Percentiles rank a stretch among this genome's conserved stretches.
Evolutionary conservation across 345 rosid genomes (phyloP).

Genomic region (Hevea brasiliensis): DNA sequence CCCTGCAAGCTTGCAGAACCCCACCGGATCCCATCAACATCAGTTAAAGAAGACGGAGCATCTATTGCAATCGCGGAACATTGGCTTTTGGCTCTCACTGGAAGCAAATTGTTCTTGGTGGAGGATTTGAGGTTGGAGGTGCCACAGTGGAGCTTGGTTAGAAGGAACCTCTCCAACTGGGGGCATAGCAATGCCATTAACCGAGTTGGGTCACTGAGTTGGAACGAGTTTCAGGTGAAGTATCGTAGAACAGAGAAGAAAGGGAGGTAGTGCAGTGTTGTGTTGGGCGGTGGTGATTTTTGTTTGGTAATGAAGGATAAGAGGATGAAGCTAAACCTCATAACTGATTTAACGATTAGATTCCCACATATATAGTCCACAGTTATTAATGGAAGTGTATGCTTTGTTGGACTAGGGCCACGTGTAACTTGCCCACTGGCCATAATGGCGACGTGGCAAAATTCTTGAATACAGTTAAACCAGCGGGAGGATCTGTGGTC

Average conservation of each 20-base stretch:
- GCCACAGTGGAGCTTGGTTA: slow-evolving; percentile 32
- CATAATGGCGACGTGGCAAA: too few species aligned
- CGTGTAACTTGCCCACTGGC: too few species aligned
- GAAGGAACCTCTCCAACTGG: slow-evolving; percentile 55
- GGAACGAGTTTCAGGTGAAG: slow-evolving; percentile 15
- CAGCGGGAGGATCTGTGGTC: too few species aligned
- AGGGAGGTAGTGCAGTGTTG: neutral
- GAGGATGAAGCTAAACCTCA: slow-evolving; percentile 33
- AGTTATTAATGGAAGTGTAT: neutral
- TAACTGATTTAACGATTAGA: slow-evolving; percentile 45
- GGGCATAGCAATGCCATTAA: slow-evolving; percentile 67
- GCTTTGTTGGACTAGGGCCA: neutral
- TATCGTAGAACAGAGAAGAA: slow-evolving; percentile 13
- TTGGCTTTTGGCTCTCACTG: slow-evolving; percentile 32
- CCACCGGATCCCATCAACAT: slow-evolving; percentile 63
- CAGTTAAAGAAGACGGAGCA: slow-evolving; percentile 63
- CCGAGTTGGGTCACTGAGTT: slow-evolving; percentile 37
- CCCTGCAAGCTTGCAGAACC: slow-evolving; percentile 79
- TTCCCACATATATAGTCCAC: neutral
- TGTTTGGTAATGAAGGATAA: slow-evolving; percentile 37
- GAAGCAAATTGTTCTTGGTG: neutral
- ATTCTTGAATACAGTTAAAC: too few species aligned
- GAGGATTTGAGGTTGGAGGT: slow-evolving; percentile 14
- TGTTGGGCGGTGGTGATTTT: slow-evolving; percentile 10
- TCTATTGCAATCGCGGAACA: slow-evolving; percentile 87